A percentile compares a stretch with the other conserved stretches of the same genome.
Evolutionary conservation across 805 yeast genomes (phyloP).

Genomic region (Brettanomyces sp.): DNA sequence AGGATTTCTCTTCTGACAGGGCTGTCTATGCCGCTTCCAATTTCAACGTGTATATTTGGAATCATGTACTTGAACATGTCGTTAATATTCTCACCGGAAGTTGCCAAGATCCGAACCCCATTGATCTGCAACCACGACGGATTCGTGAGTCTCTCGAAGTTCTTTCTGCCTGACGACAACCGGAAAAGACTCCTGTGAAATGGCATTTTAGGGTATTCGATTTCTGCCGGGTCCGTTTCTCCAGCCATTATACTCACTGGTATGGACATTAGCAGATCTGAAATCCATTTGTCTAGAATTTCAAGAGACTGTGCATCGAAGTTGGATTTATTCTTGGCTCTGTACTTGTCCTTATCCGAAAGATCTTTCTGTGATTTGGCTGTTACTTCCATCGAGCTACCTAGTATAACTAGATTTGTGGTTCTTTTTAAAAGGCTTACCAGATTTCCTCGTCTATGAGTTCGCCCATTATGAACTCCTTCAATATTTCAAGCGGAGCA

Average conservation of each 20-base stretch:
- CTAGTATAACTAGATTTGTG: constrained; percentile 57
- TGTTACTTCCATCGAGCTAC: constrained; percentile 40
- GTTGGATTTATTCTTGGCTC: constrained; percentile 45
- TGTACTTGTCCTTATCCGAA: constrained; percentile 29
- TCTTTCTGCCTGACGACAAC: constrained; percentile 23
- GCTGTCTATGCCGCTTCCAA: constrained; percentile 16
- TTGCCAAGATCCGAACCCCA: constrained; percentile 52
- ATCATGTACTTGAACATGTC: constrained; percentile 66
- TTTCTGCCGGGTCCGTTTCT: constrained; percentile 72
- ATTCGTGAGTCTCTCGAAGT: constrained; percentile 46
- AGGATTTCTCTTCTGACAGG: constrained; percentile 25
- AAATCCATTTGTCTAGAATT: constrained; percentile 52
- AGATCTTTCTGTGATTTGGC: constrained; percentile 17
- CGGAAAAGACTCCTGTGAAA: constrained; percentile 70
- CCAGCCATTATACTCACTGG: constrained; percentile 85
- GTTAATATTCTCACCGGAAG: constrained; percentile 76
- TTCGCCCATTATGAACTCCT: constrained; percentile 66
- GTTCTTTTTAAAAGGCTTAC: constrained; percentile 17
- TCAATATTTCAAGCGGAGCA: constrained; percentile 39
- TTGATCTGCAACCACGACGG: constrained; percentile 64
- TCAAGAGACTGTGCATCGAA: constrained; percentile 38
- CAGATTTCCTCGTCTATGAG: constrained; percentile 23
- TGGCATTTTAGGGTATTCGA: constrained; percentile 82
- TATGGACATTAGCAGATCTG: constrained; percentile 45
- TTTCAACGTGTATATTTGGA: constrained; percentile 26